phyloP scores from a whole-genome alignment of 139 green algal genomes.

The Coelastrella sp. region DNA sequence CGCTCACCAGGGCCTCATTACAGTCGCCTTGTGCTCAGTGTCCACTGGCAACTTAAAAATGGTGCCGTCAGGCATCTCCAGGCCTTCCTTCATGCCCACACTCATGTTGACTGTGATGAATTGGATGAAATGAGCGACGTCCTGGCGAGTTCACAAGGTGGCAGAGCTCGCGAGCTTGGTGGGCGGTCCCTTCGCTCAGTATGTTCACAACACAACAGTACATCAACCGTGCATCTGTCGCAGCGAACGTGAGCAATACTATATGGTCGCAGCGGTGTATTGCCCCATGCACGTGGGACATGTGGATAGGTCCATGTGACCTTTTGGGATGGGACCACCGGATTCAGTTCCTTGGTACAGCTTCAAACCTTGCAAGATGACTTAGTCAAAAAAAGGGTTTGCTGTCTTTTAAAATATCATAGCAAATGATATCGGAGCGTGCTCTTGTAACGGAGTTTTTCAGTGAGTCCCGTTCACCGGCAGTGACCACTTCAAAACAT shows the following conservation, averaged over 20 bases:
- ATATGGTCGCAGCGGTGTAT: background rate
- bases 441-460: no score
- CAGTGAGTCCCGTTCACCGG: no score
- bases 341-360: background rate
- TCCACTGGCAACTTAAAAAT: slow-evolving; percentile 48
- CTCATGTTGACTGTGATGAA: background rate
- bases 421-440: no score
- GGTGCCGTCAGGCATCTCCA: background rate
- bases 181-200: background rate
- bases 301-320: background rate
- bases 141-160: background rate
- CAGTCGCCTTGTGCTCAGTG: slow-evolving; percentile 42
- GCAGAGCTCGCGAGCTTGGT: background rate
- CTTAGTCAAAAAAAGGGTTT: no score
- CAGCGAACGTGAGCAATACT: no score
- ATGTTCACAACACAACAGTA: background rate
- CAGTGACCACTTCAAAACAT: no score
- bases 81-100: background rate
- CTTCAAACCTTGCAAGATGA: background rate
- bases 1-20: slow-evolving; percentile 23
- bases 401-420: no score
- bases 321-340: slow-evolving; percentile 3
- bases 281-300: background rate
- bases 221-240: background rate
- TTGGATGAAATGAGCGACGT: background rate